A percentile compares a stretch with the other conserved stretches of the same genome.
phyloP scores from a whole-genome alignment of 441 rosid species.

The Populus hybrid region DNA sequence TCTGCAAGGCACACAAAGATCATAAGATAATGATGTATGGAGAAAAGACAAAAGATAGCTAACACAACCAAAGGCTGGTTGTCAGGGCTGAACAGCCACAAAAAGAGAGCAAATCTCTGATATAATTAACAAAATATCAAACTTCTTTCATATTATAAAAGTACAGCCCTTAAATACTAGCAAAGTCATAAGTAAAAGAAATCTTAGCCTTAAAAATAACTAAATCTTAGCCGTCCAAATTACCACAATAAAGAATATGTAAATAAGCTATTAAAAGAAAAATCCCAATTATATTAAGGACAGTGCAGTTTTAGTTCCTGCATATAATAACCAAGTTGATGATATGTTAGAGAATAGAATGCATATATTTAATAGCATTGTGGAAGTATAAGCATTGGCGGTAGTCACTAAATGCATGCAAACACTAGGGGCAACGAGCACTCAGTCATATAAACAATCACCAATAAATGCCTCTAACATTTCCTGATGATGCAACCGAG shows the following conservation, averaged over 20 bases:
- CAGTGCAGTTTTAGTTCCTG: too few relatives aligned
- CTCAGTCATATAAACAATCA: neutral
- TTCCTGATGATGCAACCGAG: neutral
- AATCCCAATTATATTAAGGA: too few relatives aligned
- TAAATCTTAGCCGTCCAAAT: too few relatives aligned
- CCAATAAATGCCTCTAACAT: neutral
- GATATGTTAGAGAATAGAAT: too few relatives aligned
- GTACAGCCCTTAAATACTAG: neutral
- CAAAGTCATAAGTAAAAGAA: neutral
- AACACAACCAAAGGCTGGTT: neutral
- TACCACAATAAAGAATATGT: too few relatives aligned
- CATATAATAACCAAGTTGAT: too few relatives aligned
- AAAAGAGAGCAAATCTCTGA: neutral
- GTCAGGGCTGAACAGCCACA: neutral
- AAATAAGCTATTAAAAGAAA: too few relatives aligned
- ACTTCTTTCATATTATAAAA: neutral
- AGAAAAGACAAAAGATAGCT: neutral
- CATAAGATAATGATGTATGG: neutral
- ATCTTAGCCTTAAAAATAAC: neutral
- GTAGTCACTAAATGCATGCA: neutral
- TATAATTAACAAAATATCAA: neutral
- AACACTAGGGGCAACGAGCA: neutral
- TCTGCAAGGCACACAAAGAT: neutral
- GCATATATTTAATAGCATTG: neutral
- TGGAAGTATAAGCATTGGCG: neutral